phyloP scores from a whole-genome alignment of 768 basidiomycete species.

The Termitomyces sp. region DNA sequence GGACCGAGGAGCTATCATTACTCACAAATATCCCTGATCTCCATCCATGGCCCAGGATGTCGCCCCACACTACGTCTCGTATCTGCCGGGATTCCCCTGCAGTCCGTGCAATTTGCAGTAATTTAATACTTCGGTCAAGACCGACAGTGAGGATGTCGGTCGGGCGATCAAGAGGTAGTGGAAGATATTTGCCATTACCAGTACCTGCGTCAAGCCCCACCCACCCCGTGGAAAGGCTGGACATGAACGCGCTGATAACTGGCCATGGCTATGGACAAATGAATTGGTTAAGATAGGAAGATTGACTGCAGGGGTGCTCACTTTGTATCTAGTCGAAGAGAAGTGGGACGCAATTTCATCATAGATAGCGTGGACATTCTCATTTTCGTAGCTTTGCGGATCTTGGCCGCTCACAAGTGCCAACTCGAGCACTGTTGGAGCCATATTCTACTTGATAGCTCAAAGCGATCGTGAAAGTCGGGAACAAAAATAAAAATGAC shows the following conservation, averaged over 20 bases:
- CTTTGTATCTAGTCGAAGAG: conserved; percentile 87
- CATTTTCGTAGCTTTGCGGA: conserved; percentile 59
- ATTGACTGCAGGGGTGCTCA: conserved; percentile 22
- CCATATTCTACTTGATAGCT: conserved; percentile 6
- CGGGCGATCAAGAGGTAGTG: conserved; percentile 62
- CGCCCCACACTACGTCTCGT: conserved; percentile 78
- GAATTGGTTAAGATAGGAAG: background rate
- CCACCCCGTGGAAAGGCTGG: conserved; percentile 68
- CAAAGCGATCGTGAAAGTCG: conserved; percentile 11
- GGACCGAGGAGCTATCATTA: background rate
- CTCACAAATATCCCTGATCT: conserved; percentile 74
- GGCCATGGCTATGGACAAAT: conserved; percentile 74
- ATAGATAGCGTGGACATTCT: conserved; percentile 81
- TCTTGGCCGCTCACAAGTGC: conserved; percentile 44
- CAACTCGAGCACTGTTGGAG: conserved; percentile 30
- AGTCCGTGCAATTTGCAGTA: conserved; percentile 71
- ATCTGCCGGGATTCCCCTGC: conserved; percentile 43
- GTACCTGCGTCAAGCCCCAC: conserved; percentile 93
- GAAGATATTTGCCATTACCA: conserved; percentile 97
- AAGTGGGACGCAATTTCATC: conserved; percentile 86
- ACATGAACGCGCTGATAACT: conserved; percentile 72
- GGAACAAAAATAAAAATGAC: background rate
- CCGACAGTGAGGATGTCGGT: conserved; percentile 71
- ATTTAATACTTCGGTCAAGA: conserved; percentile 76
- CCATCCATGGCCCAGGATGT: conserved; percentile 74